These are phyloP conservation scores for Diaporthe vexans DNA, from an alignment of 2,329 filamentous ascomycete genomes.

Conservation along the genomic window DNA sequence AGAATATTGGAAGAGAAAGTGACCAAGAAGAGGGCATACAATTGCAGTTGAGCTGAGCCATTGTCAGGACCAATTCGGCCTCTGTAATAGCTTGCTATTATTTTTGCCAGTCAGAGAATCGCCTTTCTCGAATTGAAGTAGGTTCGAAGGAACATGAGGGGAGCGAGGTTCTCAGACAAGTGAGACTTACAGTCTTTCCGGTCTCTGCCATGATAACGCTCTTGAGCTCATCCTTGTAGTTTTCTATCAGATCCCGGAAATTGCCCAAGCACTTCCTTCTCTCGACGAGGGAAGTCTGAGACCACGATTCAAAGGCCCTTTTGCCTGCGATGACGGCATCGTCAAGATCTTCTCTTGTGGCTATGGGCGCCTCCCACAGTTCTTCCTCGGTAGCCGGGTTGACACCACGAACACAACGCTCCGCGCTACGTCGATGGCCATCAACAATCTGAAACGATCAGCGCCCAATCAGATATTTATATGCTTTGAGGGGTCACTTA, in stretches of 20 bases:
- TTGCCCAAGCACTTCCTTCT: constrained; percentile 5
- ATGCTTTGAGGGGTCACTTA: not conserved
- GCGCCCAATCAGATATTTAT: not conserved
- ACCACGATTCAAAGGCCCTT: not conserved
- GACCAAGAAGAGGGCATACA: not conserved
- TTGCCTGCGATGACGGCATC: constrained; percentile 11
- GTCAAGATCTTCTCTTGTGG: constrained; percentile 1
- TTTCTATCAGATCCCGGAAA: constrained; percentile 7
- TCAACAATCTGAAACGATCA: not conserved
- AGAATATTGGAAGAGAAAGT: too few species aligned
- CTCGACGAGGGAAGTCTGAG: not conserved
- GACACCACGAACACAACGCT: not conserved
- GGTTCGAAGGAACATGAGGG: too few species aligned
- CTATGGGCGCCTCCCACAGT: constrained; percentile 12
- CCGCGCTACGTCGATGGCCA: not conserved
- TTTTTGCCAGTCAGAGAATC: not conserved
- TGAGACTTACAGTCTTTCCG: constrained; percentile 6
- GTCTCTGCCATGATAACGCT: constrained; percentile 19
- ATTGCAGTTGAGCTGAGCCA: constrained; percentile 19
- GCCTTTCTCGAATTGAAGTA: too few species aligned
- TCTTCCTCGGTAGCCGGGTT: constrained; percentile 5
- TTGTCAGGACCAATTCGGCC: constrained; percentile 8
- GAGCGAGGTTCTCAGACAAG: too few species aligned
- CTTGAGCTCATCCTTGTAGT: not conserved
- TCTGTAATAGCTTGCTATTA: constrained; percentile 4